Evolutionary conservation across 1,139 yeast genomes (phyloP).

Genomic region (Candida sp.): DNA sequence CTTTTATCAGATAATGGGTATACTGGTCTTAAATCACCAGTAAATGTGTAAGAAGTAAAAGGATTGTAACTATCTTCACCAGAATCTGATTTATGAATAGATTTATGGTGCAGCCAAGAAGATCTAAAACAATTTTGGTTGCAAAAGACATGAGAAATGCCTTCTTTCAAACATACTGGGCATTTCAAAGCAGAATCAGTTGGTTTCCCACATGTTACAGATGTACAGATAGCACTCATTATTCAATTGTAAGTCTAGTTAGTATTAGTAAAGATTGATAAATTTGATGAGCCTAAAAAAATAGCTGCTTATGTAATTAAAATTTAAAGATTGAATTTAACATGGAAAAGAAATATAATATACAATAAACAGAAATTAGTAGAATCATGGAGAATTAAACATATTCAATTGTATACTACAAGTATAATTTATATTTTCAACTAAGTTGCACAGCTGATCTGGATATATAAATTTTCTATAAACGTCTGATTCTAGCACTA

Average conservation of each 20-base stretch:
- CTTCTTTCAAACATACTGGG: slow-evolving; percentile 84
- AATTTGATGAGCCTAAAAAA: background rate
- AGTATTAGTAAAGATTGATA: background rate
- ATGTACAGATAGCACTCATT: slow-evolving; percentile 48
- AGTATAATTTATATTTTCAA: no score
- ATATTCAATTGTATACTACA: no score
- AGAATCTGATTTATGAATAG: slow-evolving; percentile 43
- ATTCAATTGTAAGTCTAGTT: no score
- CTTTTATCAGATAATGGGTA: slow-evolving; percentile 82
- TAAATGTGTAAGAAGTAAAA: slow-evolving; percentile 71
- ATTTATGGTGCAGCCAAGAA: slow-evolving; percentile 61
- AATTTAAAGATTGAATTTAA: no score
- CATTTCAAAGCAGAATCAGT: slow-evolving; percentile 80
- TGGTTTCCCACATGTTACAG: slow-evolving; percentile 80
- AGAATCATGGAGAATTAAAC: no score
- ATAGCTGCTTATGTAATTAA: background rate
- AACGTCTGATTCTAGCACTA: no score
- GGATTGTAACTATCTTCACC: slow-evolving; percentile 69
- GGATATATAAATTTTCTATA: no score
- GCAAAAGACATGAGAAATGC: slow-evolving; percentile 66
- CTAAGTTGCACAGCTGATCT: no score
- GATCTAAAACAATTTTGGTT: slow-evolving; percentile 81
- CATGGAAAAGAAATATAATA: no score
- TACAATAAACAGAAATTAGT: no score
- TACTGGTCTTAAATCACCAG: slow-evolving; percentile 72